Evolutionary conservation across 768 basidiomycete species (phyloP).

Genomic region (Boletales sp.): DNA sequence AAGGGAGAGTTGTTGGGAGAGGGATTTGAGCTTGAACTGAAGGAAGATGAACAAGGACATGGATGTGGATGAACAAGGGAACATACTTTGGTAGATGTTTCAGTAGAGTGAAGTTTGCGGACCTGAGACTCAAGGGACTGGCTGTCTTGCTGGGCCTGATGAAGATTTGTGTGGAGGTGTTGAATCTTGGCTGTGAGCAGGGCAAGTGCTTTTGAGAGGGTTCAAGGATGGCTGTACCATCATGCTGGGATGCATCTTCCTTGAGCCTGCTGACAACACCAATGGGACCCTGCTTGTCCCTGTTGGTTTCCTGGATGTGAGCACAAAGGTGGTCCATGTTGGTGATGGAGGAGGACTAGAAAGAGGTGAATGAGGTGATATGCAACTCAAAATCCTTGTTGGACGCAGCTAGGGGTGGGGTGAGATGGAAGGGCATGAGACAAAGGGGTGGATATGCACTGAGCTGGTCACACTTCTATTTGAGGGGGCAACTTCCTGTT

Average conservation of each 20-base stretch:
- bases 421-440: not conserved
- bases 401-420: slow-evolving; percentile 38
- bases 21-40: too few species aligned
- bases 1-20: slow-evolving; percentile 77
- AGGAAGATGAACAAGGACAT: too few species aligned
- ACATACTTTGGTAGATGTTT: slow-evolving; percentile 86
- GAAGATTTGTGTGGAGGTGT: slow-evolving; percentile 62
- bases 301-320: slow-evolving; percentile 70
- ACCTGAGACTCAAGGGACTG: slow-evolving; percentile 63
- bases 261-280: slow-evolving; percentile 82
- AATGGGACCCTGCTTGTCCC: slow-evolving; percentile 88
- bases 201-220: not conserved
- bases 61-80: too few species aligned
- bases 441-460: slow-evolving; percentile 42
- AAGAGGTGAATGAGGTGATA: slow-evolving; percentile 51
- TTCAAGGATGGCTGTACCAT: slow-evolving; percentile 48
- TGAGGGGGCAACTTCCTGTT: slow-evolving; percentile 55
- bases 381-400: slow-evolving; percentile 50
- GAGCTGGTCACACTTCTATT: slow-evolving; percentile 63
- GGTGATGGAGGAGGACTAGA: slow-evolving; percentile 59
- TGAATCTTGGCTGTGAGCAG: slow-evolving; percentile 61
- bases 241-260: slow-evolving; percentile 62
- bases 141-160: slow-evolving; percentile 72
- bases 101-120: slow-evolving; percentile 68
- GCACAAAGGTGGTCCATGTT: slow-evolving; percentile 57